Evolutionary conservation across 2,329 filamentous ascomycete genomes (phyloP).

Genomic region (Aaosphaeria arxii): DNA sequence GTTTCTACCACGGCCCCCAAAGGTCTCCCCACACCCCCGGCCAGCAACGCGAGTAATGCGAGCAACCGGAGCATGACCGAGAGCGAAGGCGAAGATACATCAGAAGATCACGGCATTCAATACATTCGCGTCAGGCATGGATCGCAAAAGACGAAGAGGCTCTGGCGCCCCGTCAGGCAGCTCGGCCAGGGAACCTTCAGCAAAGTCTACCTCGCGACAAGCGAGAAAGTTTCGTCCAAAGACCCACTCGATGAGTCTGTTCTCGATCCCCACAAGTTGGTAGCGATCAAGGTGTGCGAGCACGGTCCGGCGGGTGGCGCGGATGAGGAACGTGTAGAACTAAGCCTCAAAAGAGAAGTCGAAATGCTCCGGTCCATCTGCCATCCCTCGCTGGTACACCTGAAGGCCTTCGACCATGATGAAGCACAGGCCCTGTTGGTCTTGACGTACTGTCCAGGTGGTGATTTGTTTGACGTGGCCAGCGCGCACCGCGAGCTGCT

Average conservation of each 20-base stretch:
- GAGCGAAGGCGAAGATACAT: conserved; percentile 49
- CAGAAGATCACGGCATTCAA: conserved; percentile 41
- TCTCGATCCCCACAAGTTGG: conserved; percentile 72
- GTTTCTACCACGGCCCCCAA: conserved; percentile 50
- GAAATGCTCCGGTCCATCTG: conserved; percentile 87
- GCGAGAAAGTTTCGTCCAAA: conserved; percentile 55
- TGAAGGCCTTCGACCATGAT: conserved; percentile 89
- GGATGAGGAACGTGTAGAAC: conserved; percentile 88
- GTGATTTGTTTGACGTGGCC: conserved; percentile 91
- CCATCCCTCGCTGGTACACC: conserved; percentile 84
- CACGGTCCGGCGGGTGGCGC: conserved; percentile 91
- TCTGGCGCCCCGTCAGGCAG: conserved; percentile 75
- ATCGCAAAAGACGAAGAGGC: conserved; percentile 69
- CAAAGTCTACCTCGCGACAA: conserved; percentile 86
- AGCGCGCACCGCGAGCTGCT: conserved; percentile 68
- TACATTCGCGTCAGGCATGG: conserved; percentile 48
- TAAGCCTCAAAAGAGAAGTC: conserved; percentile 89
- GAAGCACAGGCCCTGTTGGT: conserved; percentile 79
- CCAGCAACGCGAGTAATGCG: conserved; percentile 48
- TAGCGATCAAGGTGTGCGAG: conserved; percentile 93
- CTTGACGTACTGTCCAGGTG: conserved; percentile 87
- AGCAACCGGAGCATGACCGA: conserved; percentile 57
- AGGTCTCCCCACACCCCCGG: conserved; percentile 69
- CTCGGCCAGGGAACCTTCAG: conserved; percentile 95
- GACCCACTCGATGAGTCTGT: conserved; percentile 44